Conservation (phyloP, 2,329 filamentous ascomycete genomes). For the Aspergillus fijiensis region DNA sequence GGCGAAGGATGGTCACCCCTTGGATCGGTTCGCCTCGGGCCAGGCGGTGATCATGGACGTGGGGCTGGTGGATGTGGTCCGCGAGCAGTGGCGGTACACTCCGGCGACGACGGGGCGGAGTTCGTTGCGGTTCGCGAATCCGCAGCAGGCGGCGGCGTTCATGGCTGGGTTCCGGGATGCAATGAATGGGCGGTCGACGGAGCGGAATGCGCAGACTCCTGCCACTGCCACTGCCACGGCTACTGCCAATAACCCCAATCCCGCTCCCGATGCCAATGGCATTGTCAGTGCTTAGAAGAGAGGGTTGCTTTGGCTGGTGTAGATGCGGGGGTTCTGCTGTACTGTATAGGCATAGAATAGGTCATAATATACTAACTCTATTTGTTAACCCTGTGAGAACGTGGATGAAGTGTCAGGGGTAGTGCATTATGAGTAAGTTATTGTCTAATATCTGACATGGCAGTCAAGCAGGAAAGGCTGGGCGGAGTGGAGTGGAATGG, state of each 20-base stretch:
- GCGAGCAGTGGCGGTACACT: conserved; percentile 41
- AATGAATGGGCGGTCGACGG: conserved; percentile 34
- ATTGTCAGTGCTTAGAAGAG: background rate
- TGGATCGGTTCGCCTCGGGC: conserved; percentile 40
- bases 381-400: too few relatives aligned
- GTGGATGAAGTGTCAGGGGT: too few relatives aligned
- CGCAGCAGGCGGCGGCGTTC: conserved; percentile 38
- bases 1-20: conserved; percentile 30
- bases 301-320: background rate
- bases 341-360: background rate
- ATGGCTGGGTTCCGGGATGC: conserved; percentile 40
- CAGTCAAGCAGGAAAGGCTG: too few relatives aligned
- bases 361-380: background rate
- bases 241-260: background rate
- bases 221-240: background rate
- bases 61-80: conserved; percentile 35
- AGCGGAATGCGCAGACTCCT: conserved; percentile 23
- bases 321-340: background rate
- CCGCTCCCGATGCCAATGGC: too few relatives aligned
- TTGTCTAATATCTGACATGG: too few relatives aligned
- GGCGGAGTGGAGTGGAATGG: too few relatives aligned
- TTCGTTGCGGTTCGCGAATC: conserved; percentile 28
- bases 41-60: conserved; percentile 40
- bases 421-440: too few relatives aligned
- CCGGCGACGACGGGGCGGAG: conserved; percentile 22